Base-by-base conservation (phyloP, 116 monocot genomes). In the Thalassia testudinum region DNA sequence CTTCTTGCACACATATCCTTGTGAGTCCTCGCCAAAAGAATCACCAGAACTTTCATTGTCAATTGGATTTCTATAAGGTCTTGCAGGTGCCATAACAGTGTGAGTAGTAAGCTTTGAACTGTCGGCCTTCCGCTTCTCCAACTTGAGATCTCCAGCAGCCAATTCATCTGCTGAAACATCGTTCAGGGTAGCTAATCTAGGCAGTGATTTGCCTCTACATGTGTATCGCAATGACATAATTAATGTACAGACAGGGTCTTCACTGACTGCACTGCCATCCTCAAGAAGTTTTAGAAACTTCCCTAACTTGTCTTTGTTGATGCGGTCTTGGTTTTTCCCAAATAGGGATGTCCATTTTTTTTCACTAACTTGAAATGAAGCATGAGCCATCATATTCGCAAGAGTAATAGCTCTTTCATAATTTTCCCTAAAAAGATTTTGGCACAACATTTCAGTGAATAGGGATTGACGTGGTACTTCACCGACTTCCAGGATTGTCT, bases 301-400 rank as follows among this genome's bases (percentile, higher is more conserved):
- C 7, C 40, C 44, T 47, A 99, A 50, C 48, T 27, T 52, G 27
- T 72, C 59, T 48, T 53, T 57, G 54, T 58, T 60, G 13, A 90
- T 58, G 1, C 69, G 43, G 68, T 71, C 67, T 49, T 26, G 53
- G 59, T 82, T 77, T 62, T 49, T 58, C 21, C 69, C 51, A 17
- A 99, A 80, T 62, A 80, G 50, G 29, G 60, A 61, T 21, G 13
- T 57, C 97, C 97, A 99, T 22, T 80, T 72, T 18, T 55, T 55
- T 66, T 90, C 97, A 69, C 54, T 71, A 2, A 86, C 61, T 66
- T 69, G 66, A 26, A 86, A 20, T 48, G 90, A 81, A 69, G 90
- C 80, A 70, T 75, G 59, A 58, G 78, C 75, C 97, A 99, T 86
- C 62, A 68, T 50, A 52, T 82, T 90, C n/a, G 90, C 49, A n/a